Evolutionary conservation across 2,329 filamentous ascomycete genomes (phyloP).

Genomic region (Exophiala mesophila): DNA sequence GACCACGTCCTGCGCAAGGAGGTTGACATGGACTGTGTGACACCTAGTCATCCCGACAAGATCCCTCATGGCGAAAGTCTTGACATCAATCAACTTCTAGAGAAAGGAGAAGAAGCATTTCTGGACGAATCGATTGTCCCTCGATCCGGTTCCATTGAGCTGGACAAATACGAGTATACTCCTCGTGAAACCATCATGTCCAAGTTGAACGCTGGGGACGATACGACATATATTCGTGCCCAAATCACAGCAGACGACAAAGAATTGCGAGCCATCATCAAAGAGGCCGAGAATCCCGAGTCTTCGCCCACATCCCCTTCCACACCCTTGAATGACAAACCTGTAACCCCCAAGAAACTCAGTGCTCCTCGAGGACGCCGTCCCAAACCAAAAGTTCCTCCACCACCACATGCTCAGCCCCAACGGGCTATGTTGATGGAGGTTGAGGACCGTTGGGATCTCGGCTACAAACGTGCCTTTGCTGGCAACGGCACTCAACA

Average conservation of each 20-base stretch:
- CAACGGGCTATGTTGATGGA: slow-evolving; percentile 44
- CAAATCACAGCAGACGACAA: slow-evolving; percentile 72
- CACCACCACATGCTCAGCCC: slow-evolving; percentile 34
- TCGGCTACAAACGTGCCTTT: slow-evolving; percentile 23
- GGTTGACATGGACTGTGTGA: slow-evolving; percentile 95
- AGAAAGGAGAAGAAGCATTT: slow-evolving; percentile 62
- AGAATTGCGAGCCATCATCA: slow-evolving; percentile 70
- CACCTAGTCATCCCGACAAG: slow-evolving; percentile 71
- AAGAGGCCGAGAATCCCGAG: slow-evolving; percentile 46
- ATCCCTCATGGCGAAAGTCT: slow-evolving; percentile 84
- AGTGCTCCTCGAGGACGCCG: slow-evolving; percentile 14
- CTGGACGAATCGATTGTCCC: slow-evolving; percentile 64
- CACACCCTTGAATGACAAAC: not conserved
- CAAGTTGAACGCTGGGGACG: slow-evolving; percentile 49
- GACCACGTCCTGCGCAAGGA: slow-evolving; percentile 96
- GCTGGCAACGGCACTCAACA: slow-evolving; percentile 1
- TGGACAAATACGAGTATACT: slow-evolving; percentile 62
- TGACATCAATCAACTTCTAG: slow-evolving; percentile 73
- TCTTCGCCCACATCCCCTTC: slow-evolving; percentile 1
- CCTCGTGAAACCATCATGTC: slow-evolving; percentile 77
- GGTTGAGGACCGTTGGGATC: slow-evolving; percentile 28
- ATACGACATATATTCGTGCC: slow-evolving; percentile 67
- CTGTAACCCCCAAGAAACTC: slow-evolving; percentile 9
- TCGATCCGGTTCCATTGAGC: slow-evolving; percentile 39
- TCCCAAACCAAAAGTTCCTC: slow-evolving; percentile 30